A percentile compares a stretch with the other conserved stretches of the same genome.
Evolutionary conservation across 2,329 filamentous ascomycete species (phyloP).

Genomic region (Didymella glomerata): DNA sequence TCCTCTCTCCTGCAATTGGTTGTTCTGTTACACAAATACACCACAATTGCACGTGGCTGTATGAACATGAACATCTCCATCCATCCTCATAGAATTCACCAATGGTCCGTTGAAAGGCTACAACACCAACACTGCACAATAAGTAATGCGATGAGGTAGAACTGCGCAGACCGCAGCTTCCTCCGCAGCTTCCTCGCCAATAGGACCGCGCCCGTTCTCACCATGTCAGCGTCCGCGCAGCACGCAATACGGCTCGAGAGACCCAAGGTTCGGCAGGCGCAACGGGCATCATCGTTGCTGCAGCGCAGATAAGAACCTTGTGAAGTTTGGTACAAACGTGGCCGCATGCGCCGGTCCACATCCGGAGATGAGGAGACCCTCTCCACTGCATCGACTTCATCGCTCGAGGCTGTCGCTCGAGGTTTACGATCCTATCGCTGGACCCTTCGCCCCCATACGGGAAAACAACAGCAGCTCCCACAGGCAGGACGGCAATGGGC

Average conservation of each 20-base stretch:
- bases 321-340: constrained; percentile 7
- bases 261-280: constrained; percentile 7
- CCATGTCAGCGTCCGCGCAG: constrained; percentile 8
- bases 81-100: neutral
- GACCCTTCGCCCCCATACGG: constrained; percentile 13
- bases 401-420: neutral
- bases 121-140: neutral
- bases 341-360: constrained; percentile 14
- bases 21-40: neutral
- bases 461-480: constrained; percentile 15
- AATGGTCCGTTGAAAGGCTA: neutral
- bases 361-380: constrained; percentile 17
- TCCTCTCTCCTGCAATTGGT: neutral
- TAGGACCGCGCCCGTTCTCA: constrained; percentile 8
- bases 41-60: neutral
- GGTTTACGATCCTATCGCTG: constrained; percentile 11
- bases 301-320: constrained; percentile 7
- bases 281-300: constrained; percentile 23
- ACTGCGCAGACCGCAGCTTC: neutral
- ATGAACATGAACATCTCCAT: neutral
- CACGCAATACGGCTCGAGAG: constrained; percentile 18
- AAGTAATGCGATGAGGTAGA: neutral
- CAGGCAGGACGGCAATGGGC: constrained; percentile 16
- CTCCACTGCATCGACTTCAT: neutral
- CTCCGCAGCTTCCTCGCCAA: constrained; percentile 4